phyloP scores from a whole-genome alignment of 257 asterid genomes.

The Striga asiatica region DNA sequence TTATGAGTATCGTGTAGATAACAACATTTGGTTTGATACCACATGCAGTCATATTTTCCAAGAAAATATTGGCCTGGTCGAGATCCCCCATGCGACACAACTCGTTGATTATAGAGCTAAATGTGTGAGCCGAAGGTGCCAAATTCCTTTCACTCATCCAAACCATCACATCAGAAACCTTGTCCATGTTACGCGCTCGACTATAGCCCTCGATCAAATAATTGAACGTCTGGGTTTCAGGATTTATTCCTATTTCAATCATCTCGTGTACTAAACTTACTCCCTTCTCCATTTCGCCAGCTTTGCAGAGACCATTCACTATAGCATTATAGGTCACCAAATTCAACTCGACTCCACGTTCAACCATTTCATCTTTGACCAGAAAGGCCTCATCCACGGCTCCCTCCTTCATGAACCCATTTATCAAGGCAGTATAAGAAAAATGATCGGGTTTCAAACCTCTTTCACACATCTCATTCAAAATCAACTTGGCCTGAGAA shows the following conservation, averaged over 20 bases:
- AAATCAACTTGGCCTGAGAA: slow-evolving; percentile 44
- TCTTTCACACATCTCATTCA: slow-evolving; percentile 52
- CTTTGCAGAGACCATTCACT: slow-evolving; percentile 51
- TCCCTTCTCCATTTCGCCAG: slow-evolving; percentile 54
- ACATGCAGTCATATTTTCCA: slow-evolving; percentile 38
- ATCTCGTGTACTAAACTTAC: slow-evolving; percentile 44
- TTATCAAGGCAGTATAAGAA: slow-evolving; percentile 51
- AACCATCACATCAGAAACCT: slow-evolving; percentile 46
- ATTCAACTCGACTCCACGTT: slow-evolving; percentile 48
- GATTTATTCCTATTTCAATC: slow-evolving; percentile 41
- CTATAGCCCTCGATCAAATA: slow-evolving; percentile 53
- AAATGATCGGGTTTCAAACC: slow-evolving; percentile 50
- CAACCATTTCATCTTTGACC: slow-evolving; percentile 53
- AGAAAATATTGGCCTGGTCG: slow-evolving; percentile 38
- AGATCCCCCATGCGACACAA: slow-evolving; percentile 48
- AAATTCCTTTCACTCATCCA: slow-evolving; percentile 62
- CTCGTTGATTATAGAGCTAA: slow-evolving; percentile 45
- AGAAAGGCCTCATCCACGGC: slow-evolving; percentile 45
- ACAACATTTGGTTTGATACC: slow-evolving; percentile 53
- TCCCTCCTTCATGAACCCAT: slow-evolving; percentile 76
- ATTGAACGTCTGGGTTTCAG: slow-evolving; percentile 58
- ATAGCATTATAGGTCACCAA: slow-evolving; percentile 52
- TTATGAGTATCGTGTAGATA: slow-evolving; percentile 45
- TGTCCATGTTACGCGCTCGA: slow-evolving; percentile 36
- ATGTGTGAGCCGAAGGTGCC: slow-evolving; percentile 55